Percentiles rank a stretch among this genome's conserved stretches.
Conservation (phyloP, 305 asterid species). For the Fraxinus floribunda region DNA sequence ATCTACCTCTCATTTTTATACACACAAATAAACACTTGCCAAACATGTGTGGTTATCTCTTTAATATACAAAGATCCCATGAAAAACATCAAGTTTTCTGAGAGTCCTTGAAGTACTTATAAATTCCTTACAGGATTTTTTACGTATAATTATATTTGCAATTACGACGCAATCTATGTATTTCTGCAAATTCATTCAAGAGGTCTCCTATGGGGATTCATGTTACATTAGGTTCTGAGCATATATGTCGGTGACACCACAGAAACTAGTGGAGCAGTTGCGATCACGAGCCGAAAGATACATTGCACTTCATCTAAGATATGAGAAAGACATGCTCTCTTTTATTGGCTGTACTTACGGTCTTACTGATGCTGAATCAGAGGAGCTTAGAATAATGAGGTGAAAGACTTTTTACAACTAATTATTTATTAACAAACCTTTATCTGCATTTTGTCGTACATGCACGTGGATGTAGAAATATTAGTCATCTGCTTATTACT, state of each 20-base stretch:
- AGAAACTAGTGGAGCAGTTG: slow-evolving; percentile 90
- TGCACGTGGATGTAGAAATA: no score
- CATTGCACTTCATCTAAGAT: slow-evolving; percentile 86
- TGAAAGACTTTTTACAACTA: slow-evolving; percentile 23
- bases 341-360: slow-evolving; percentile 94
- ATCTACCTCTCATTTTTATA: no score
- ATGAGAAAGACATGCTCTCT: slow-evolving; percentile 93
- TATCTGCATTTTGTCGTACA: no score
- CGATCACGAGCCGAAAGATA: slow-evolving; percentile 67
- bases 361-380: slow-evolving; percentile 69
- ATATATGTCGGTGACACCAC: slow-evolving; percentile 83
- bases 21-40: no score
- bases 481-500: no score
- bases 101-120: not conserved
- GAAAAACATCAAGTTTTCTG: not conserved
- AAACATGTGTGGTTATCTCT: not conserved
- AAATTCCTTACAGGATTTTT: no score
- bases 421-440: not conserved
- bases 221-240: slow-evolving; percentile 73
- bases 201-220: slow-evolving; percentile 54
- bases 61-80: not conserved
- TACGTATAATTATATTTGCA: not conserved
- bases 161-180: slow-evolving; percentile 9
- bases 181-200: slow-evolving; percentile 38
- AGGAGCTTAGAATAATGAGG: slow-evolving; percentile 84